Base-by-base conservation (phyloP, 495 filamentous ascomycete species). In the Annulohypoxylon maeteangense region DNA sequence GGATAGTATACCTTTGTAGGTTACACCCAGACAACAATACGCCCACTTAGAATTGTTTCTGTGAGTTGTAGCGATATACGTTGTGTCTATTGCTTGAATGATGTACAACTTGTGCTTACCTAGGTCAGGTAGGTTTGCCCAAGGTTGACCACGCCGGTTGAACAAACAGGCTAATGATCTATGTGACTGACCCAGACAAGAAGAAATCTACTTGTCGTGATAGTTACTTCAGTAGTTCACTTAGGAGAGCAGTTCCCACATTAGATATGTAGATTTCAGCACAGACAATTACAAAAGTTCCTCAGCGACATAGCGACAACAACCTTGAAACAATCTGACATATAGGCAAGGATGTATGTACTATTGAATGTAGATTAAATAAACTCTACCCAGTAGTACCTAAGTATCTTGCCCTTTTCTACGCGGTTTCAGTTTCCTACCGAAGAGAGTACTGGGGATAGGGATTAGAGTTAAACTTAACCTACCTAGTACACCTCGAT, bases 21-120 rank as follows among this genome's bases (percentile, higher is more conserved):
- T 50, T 25, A 51, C 44, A n/a, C 23, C 38, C 58, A 44, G 58
- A 42, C 47, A 62, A 20, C n/a, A 14, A 11, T 16, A n/a, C n/a
- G 58, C 58, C 16, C 51, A 50, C 34, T 1, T 18, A 44, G 16
- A 44, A 18, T 18, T 18, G 12, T 44, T 18, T 12, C 4, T 44
- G 10, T 36, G 5, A 36, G 5, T 36, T 36, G 32, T 36, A 20
- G 4, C 16, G n/a, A 18, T 8, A 18, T 44, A 20, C 0, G n/a
- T 36, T 7, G 40, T 7, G 7, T 44, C 12, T n/a, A 44, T 44
- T 44, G 40, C 40, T 16, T 4, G 4, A 44, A 8, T 18, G 20
- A 7, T 44, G 40, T 44, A 44, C 7, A 20, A 44, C 16, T 20
- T 44, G 18, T 18, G 7, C 16, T n/a, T 20, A 20, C 2, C n/a